Evolutionary conservation across 352 stramenopile genomes (phyloP).

Genomic region (Globisporangium canariense): DNA sequence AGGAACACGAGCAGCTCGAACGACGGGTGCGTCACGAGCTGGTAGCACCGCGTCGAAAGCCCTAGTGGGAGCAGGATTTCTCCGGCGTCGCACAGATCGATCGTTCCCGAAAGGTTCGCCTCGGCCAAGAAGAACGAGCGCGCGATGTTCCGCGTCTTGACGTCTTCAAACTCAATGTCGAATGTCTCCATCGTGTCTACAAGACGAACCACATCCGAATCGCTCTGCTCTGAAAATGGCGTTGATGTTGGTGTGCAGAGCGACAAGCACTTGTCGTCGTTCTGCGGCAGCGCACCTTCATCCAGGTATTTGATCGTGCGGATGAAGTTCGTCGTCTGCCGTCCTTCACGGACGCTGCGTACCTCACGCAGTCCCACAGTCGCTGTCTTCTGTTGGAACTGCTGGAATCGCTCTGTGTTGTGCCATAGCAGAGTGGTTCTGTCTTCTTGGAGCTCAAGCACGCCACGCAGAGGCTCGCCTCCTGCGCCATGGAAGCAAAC

Average conservation of each 20-base stretch:
- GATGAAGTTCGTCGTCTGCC: conserved; percentile 78
- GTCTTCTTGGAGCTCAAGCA: conserved; percentile 61
- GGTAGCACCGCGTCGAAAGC: conserved; percentile 54
- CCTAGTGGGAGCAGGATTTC: conserved; percentile 52
- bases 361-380: conserved; percentile 48
- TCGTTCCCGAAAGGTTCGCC: conserved; percentile 38
- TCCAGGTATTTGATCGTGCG: conserved; percentile 80
- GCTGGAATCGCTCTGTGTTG: conserved; percentile 32
- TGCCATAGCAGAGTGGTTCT: conserved; percentile 64
- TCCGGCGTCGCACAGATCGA: conserved; percentile 37
- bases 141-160: conserved; percentile 42
- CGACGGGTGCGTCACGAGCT: conserved; percentile 64
- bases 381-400: conserved; percentile 25
- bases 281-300: conserved; percentile 32
- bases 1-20: conserved; percentile 73
- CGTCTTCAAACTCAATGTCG: conserved; percentile 73
- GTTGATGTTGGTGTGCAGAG: conserved; percentile 16
- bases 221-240: background rate
- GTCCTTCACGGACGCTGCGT: conserved; percentile 53
- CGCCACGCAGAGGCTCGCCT: conserved; percentile 46
- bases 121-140: conserved; percentile 59
- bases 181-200: conserved; percentile 41
- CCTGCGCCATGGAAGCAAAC: conserved; percentile 42
- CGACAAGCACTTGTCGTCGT: background rate
- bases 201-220: conserved; percentile 13